Base-by-base conservation (phyloP, 2,329 filamentous ascomycete species). In the Emericellopsis atlantica region DNA sequence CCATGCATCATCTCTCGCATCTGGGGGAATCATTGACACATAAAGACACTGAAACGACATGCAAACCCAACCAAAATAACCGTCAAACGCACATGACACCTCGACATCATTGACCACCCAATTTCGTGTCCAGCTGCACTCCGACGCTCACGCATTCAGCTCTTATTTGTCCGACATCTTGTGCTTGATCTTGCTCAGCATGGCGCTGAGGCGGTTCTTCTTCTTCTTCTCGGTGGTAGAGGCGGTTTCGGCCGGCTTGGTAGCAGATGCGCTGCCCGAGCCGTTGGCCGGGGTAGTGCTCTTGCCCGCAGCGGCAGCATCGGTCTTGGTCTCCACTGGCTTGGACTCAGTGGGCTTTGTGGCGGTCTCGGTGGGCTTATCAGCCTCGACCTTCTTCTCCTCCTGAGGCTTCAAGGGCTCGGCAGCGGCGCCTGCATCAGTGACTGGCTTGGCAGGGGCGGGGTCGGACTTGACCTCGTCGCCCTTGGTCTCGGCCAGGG, bases 161-260 rank as follows among this genome's bases (percentile, higher is more conserved):
- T 23, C 37, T 40, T 46, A 54, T 40, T 54, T 53, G 42, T 58
- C 54, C 37, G 57, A 54, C 43, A 64, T 48, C 59, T 62, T 75
- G 49, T 61, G 54, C 60, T 70, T 70, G 51, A 76, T 52, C 63
- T 72, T 76, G 59, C 60, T 65, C 54, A 84, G 74, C 51, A 83
- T 72, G 40, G 69, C 62, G 59, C 78, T 82, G 44, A 80, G 51
- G 41, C 79, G 69, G 58, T 74, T 67, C 66, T 78, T 79, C 69
- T 79, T 81, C 68, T 81, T 83, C 64, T 75, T 77, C 40, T 76
- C 69, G 14, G 58, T 49, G 45, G 18, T 37, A 31, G 29, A 14
- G 10, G 37, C 9, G 6, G 45, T 38, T 43, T 49, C 43, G 21
- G 49, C 32, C 18, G 43, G 36, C 46, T 48, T 51, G 40, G 44